Percentiles rank a stretch among this genome's conserved stretches.
Conservation (phyloP, 2,329 filamentous ascomycete genomes). For the Teratosphaeria destructans region DNA sequence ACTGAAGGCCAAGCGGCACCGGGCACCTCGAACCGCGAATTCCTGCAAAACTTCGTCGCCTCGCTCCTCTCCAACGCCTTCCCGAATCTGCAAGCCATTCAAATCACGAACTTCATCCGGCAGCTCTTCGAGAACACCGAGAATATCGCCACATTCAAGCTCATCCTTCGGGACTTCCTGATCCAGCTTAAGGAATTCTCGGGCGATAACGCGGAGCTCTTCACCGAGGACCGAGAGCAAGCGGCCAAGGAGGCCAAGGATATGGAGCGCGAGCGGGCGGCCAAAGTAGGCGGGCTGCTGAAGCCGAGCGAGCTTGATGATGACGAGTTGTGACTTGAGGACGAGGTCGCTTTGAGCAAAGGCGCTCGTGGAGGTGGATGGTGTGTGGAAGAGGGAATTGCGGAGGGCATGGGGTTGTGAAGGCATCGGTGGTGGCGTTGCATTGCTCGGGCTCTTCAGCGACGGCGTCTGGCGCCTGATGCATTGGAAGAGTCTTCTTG, state of each 20-base stretch:
- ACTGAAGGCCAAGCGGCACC: conserved; percentile 67
- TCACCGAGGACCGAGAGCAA: conserved; percentile 87
- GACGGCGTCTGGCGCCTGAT: background rate
- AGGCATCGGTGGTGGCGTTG: background rate
- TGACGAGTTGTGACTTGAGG: conserved; percentile 69
- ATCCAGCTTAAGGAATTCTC: conserved; percentile 96
- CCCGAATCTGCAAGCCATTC: conserved; percentile 69
- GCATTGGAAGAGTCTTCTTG: background rate
- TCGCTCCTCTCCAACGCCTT: conserved; percentile 82
- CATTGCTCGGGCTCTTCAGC: background rate
- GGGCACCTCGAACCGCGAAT: conserved; percentile 72
- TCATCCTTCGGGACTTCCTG: conserved; percentile 90
- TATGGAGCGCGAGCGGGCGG: conserved; percentile 79
- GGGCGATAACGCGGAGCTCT: conserved; percentile 90
- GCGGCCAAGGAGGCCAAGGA: conserved; percentile 75
- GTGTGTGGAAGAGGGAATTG: background rate
- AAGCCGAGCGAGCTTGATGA: conserved; percentile 95
- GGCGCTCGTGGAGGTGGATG: conserved; percentile 1
- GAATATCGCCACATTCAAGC: conserved; percentile 87
- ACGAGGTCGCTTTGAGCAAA: conserved; percentile 26
- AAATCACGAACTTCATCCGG: conserved; percentile 85
- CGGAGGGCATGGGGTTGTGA: background rate
- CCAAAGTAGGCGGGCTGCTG: conserved; percentile 89
- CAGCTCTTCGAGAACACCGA: conserved; percentile 81
- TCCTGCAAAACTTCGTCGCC: conserved; percentile 77